Base-by-base conservation (phyloP, 2,329 filamentous ascomycete species). In the Neoscytalidium dimidiatum region DNA sequence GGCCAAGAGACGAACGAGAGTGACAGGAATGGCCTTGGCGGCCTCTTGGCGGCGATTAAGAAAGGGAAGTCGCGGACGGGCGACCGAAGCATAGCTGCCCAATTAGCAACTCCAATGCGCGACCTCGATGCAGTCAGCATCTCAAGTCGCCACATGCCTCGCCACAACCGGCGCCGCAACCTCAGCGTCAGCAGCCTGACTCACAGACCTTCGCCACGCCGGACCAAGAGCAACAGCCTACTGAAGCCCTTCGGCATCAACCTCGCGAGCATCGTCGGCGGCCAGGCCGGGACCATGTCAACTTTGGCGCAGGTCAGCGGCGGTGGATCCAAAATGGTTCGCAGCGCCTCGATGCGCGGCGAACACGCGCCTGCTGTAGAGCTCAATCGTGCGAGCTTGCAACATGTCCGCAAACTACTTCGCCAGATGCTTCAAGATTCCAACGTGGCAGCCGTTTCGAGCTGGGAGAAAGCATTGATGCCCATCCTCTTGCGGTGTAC, bases 401-500 rank as follows among this genome's bases (percentile, higher is more conserved):
- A 92, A 68, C 95, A 99, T 80, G 92, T 98, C 21, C 90, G 90
- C 69, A 92, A 89, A 72, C 85, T 99, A 3, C 83, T 99, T 17
- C 88, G 87, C 44, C 95, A 99, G 75, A 84, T 98, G 38, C 79
- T 99, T 1, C 84, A 89, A 66, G 94, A 97, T 74, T 86, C 88
- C 2, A 83, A 85, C 3, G 87, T 99, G 26, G 85, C 90, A 13
- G 90, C 92, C 70, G 83, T 88, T 0, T 81, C 86, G 2, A 90
- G 90, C 29, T 99, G 95, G 95, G 92, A 97, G 74, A 94, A 89
- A 69, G 92, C 94, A 0, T 82, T 99, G 13, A 85, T 97, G 58
- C 95, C 95, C 0, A 96, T 99, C 61, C 84, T 99, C 21, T 83
- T 97, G 23, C 91, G 91, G 70, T 95, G 94, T 68, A 96, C 94